Base-by-base conservation (phyloP, 2,329 filamentous ascomycete genomes). In the Colletotrichum euphorbiae region DNA sequence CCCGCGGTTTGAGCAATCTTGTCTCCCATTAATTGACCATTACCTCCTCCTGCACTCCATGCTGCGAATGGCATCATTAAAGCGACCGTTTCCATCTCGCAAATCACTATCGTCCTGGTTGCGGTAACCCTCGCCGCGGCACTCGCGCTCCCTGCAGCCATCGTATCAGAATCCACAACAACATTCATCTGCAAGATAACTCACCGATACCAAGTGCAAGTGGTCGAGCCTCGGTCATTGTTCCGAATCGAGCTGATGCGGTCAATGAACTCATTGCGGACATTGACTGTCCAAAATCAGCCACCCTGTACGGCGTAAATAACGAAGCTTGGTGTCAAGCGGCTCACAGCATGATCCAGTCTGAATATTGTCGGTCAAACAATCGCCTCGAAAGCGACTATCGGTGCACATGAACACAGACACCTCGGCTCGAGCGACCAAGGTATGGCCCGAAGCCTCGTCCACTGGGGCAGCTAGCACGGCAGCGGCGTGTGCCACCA, bases 41-140 rank as follows among this genome's bases (percentile, higher is more conserved):
- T 8, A 60, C 46, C 31, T 51, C 33, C 57, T 50, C 3, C 46
- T 17, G 40, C 60, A 63, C 24, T 63, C 60, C 13, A 28, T 45
- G 40, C 60, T 63, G 17, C 60, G 50, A 19, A 63, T 63, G 31
- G 50, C 42, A 38, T 63, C 60, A 21, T 63, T 63, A 48, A 63
- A 63, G 12, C 50, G 52, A 7, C 60, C 60, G 17, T 63, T 57
- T 2, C 60, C 60, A 3, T 63, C 60, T 6, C 28, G 50, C 8
- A 63, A 43, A 9, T 63, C 28, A n/a, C 38, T 48, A 17, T 63
- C 60, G 8, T 63, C 60, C 21, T 63, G 60, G 21, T 63, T 63
- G 40, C 52, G 50, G n/a, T 63, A 56, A 2, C 12, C 6, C 7
- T 61, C 58, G 6, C 60, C 52, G 24, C 50, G 51, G 28, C 60